Conservation (phyloP, 169 alveolate genomes). For the Cryptosporidium sp. region DNA sequence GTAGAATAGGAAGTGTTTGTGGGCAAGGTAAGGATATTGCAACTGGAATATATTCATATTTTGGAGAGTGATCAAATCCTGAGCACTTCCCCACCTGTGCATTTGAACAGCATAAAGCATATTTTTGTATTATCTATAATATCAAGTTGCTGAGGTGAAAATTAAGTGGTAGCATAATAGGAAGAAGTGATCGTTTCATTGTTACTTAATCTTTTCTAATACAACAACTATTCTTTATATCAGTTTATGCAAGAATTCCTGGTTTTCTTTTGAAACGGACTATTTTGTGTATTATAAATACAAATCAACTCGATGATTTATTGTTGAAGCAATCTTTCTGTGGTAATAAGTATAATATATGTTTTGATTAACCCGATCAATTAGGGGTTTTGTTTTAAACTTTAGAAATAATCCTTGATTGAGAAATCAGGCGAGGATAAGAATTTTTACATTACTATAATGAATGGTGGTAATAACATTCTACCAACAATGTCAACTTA, state of each 20-base stretch:
- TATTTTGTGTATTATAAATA: not conserved
- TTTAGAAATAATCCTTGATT: constrained; percentile 9
- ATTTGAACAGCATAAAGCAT: not conserved
- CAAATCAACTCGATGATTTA: constrained; percentile 21
- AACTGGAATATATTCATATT: constrained; percentile 3
- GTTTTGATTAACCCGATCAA: constrained; percentile 10
- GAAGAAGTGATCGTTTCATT: not conserved
- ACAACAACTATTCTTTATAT: not conserved
- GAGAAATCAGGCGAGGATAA: constrained; percentile 42
- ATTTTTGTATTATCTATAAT: not conserved
- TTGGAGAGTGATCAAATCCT: constrained; percentile 26
- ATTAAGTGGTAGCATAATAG: constrained; percentile 5
- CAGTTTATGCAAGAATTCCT: not conserved
- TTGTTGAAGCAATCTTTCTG: not conserved
- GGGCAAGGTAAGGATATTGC: constrained; percentile 47
- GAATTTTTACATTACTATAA: constrained; percentile 17
- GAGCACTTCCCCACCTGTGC: constrained; percentile 10
- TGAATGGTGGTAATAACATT: constrained; percentile 70
- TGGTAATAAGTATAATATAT: constrained; percentile 28
- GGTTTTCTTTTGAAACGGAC: not conserved
- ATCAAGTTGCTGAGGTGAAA: constrained; percentile 6
- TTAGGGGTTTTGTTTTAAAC: constrained; percentile 7
- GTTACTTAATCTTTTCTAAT: not conserved
- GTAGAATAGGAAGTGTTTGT: constrained; percentile 53
- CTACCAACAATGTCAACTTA: constrained; percentile 63